Base-by-base conservation (phyloP, 2,329 filamentous ascomycete genomes). In the Coniochaeta hoffmannii region DNA sequence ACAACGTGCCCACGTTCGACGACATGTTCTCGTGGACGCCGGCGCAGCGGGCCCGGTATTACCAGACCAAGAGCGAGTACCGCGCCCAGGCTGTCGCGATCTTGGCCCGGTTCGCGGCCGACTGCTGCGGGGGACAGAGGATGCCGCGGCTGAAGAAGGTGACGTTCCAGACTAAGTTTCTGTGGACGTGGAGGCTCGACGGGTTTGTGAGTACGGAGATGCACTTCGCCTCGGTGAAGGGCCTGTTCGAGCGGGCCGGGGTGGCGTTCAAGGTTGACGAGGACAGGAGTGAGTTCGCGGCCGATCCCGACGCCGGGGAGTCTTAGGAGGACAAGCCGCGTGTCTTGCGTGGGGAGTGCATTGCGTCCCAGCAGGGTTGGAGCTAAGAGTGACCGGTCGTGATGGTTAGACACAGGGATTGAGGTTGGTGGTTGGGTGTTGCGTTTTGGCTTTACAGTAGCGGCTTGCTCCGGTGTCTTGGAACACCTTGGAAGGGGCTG, bases 151-250 rank as follows among this genome's bases (percentile, higher is more conserved):
- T 65, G 17, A 53, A 53, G 22, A 62, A 59, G 58, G 60, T 65
- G 2, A 50, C 57, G 30, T 44, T 65, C 44, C 53, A 63, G 53
- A 59, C 57, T 50, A 60, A 55, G 58, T 63, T 63, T 26, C 61
- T 60, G 11, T 63, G 58, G 56, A 64, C 63, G 3, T 65, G 63
- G 63, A 32, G 60, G 12, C 51, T 62, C 34, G 57, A 60, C 15
- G 59, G 50, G 4, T 3, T 4, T 3, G 50, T 8, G n/a, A 30
- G 53, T 10, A 38, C 28, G 3, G 57, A 51, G 5, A 54, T 60
- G 10, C 34, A 49, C n/a, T 46, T 63, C 28, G 44, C 8, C 12
- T 2, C 3, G 17, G 19, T 53, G 5, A 22, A 44, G 34, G 24
- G 15, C 14, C 28, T 26, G 55, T 65, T 65, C 53, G 50, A 57